Conservation (phyloP, 1,284 basidiomycete genomes). For the Taiwanofungus camphoratus region DNA sequence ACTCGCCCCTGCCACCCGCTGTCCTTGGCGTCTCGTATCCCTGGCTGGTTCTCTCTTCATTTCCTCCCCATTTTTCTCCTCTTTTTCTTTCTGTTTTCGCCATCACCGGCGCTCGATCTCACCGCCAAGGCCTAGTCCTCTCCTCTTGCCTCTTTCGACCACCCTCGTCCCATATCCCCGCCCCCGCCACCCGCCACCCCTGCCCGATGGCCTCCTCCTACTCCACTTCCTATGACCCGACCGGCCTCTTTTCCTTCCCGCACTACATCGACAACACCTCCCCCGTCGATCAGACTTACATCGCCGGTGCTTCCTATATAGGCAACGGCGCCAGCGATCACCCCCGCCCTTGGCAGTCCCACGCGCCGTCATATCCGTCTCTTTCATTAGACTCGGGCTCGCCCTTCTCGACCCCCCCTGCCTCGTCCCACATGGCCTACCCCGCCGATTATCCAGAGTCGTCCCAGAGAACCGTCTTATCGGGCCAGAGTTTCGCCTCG, state of each 20-base stretch:
- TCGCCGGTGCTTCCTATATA: not conserved
- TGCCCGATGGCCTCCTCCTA: not conserved
- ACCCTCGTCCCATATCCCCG: not conserved
- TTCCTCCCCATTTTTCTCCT: too few species aligned
- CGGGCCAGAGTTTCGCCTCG: constrained; percentile 5
- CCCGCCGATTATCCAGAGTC: constrained; percentile 10
- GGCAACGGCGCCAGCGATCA: not conserved
- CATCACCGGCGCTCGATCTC: not conserved
- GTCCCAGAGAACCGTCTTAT: constrained; percentile 11
- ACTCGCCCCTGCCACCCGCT: not conserved
- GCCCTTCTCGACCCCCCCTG: not conserved
- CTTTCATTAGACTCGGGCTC: not conserved
- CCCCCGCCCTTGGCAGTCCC: not conserved
- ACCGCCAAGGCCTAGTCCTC: not conserved
- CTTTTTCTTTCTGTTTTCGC: not conserved
- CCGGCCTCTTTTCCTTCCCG: too few species aligned
- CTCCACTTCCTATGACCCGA: too few species aligned
- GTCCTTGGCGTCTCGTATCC: too few species aligned
- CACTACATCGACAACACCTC: not conserved
- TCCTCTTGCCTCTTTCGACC: constrained; percentile 1
- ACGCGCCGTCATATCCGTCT: constrained; percentile 1
- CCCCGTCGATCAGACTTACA: not conserved
- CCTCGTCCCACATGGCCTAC: constrained; percentile 3
- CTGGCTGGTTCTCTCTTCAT: too few species aligned
- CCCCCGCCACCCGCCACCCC: not conserved